Evolutionary conservation across 2,329 filamentous ascomycete species (phyloP).

Genomic region (Nigrospora osmanthi): DNA sequence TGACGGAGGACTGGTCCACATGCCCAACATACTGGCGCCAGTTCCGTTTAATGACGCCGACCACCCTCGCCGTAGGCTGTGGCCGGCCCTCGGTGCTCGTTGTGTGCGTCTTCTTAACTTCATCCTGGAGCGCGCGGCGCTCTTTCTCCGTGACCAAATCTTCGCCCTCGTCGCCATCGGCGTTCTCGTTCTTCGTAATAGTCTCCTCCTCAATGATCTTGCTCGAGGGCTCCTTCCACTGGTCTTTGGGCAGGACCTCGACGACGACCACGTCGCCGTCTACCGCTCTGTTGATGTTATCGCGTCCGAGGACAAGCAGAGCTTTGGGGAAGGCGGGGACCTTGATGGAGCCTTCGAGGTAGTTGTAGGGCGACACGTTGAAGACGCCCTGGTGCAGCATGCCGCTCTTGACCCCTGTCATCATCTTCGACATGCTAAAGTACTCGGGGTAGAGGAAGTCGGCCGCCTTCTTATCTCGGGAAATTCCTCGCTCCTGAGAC

Average conservation of each 20-base stretch:
- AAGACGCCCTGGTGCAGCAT: constrained; percentile 91
- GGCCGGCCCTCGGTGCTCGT: constrained; percentile 67
- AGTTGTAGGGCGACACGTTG: constrained; percentile 96
- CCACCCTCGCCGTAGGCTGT: constrained; percentile 86
- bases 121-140: constrained; percentile 78
- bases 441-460: constrained; percentile 85
- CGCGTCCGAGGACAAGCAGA: constrained; percentile 79
- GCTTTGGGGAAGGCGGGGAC: constrained; percentile 86
- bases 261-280: constrained; percentile 91
- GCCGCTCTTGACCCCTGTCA: constrained; percentile 84
- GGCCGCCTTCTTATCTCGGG: constrained; percentile 53
- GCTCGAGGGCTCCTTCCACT: constrained; percentile 94
- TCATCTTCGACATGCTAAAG: constrained; percentile 81
- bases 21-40: constrained; percentile 98
- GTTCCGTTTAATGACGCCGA: constrained; percentile 89
- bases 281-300: constrained; percentile 92
- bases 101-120: constrained; percentile 78
- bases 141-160: constrained; percentile 86
- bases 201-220: constrained; percentile 94
- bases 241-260: constrained; percentile 84
- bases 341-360: constrained; percentile 86
- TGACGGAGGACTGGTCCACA: constrained; percentile 79
- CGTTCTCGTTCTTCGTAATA: constrained; percentile 87
- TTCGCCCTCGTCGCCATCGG: constrained; percentile 69
- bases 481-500: constrained; percentile 58